Evolutionary conservation across 148 eudicot species (phyloP).

Genomic region (Nyssa sinensis): DNA sequence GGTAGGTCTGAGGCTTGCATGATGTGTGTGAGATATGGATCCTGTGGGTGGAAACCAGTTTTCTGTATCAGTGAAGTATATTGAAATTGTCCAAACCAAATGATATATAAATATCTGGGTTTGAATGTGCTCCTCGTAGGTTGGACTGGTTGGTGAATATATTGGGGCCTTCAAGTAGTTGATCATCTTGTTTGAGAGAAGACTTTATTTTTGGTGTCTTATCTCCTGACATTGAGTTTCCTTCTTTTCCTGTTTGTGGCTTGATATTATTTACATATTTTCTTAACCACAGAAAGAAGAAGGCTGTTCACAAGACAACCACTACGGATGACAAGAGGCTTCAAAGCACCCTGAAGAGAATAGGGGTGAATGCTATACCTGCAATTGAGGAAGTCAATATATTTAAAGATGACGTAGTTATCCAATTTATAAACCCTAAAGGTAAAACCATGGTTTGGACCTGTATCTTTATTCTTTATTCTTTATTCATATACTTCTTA

Average conservation of each 20-base stretch:
- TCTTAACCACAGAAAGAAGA: conserved; percentile 68
- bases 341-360: conserved; percentile 86
- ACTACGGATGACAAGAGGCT: conserved; percentile 91
- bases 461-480: no score
- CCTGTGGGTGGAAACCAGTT: not conserved
- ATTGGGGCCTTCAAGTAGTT: not conserved
- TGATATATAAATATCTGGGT: not conserved
- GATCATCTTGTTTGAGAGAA: not conserved
- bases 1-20: not conserved
- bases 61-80: not conserved
- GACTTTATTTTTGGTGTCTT: not conserved
- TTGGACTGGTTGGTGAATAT: not conserved
- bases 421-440: conserved; percentile 80
- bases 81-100: no score
- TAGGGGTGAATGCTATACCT: conserved; percentile 83
- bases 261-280: not conserved
- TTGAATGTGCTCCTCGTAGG: not conserved
- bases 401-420: conserved; percentile 82
- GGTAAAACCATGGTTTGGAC: conserved; percentile 28
- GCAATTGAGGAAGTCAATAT: conserved; percentile 90
- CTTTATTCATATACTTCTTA: not conserved
- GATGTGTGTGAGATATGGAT: not conserved
- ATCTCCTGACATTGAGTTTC: not conserved
- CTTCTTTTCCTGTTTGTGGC: not conserved
- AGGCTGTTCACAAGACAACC: conserved; percentile 88